These are phyloP conservation scores for Punica granatum DNA, from an alignment of 345 rosid genomes.

Conservation along the genomic window DNA sequence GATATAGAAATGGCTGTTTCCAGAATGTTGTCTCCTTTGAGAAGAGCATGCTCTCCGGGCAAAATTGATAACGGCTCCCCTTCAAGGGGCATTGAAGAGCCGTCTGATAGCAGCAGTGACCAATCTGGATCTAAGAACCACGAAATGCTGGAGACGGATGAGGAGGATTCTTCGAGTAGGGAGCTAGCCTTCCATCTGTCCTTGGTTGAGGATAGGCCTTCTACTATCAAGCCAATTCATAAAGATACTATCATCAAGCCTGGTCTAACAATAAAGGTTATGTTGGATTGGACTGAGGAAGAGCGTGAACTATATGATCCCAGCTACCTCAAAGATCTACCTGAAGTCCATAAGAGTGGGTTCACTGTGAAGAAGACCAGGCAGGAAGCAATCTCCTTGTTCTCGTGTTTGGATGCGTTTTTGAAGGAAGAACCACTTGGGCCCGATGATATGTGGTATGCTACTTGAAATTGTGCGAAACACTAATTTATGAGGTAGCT, in stretches of 20 bases:
- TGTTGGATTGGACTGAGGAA: slow-evolving; percentile 65
- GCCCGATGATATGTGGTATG: slow-evolving; percentile 93
- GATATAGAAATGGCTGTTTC: slow-evolving; percentile 46
- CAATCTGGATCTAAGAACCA: slow-evolving; percentile 20
- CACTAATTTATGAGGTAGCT: not conserved
- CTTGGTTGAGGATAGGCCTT: slow-evolving; percentile 28
- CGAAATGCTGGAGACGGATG: slow-evolving; percentile 26
- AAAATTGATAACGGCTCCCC: slow-evolving; percentile 43
- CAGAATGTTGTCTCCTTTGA: slow-evolving; percentile 56
- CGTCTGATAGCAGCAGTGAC: slow-evolving; percentile 30
- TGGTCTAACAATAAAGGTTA: slow-evolving; percentile 34
- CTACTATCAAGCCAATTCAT: slow-evolving; percentile 33
- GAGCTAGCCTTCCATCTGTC: slow-evolving; percentile 39
- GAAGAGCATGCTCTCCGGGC: slow-evolving; percentile 35
- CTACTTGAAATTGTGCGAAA: not conserved
- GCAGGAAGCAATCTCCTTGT: slow-evolving; percentile 72
- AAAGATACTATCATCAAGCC: slow-evolving; percentile 40
- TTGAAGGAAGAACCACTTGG: slow-evolving; percentile 92
- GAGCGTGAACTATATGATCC: slow-evolving; percentile 58
- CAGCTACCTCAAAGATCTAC: slow-evolving; percentile 66
- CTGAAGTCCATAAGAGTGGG: slow-evolving; percentile 60
- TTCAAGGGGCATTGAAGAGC: slow-evolving; percentile 35
- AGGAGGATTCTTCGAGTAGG: slow-evolving; percentile 24
- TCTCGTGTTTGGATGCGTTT: slow-evolving; percentile 93
- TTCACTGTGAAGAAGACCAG: slow-evolving; percentile 61